These are phyloP conservation scores for Alternaria solani DNA, from an alignment of 2,329 filamentous ascomycete genomes.

Conservation along the genomic window DNA sequence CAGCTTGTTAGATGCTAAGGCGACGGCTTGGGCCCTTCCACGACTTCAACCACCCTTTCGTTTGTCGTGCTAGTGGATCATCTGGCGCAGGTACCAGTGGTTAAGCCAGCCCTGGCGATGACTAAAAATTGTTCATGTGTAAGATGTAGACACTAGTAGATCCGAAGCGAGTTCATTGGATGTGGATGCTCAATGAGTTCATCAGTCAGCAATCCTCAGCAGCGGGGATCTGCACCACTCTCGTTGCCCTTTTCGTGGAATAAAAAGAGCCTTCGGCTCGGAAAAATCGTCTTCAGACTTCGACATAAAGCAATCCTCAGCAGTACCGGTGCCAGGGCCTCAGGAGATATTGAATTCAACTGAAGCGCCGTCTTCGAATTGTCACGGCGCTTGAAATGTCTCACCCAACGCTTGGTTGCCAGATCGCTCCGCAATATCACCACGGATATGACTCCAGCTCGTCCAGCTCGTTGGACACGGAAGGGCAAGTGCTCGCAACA, in stretches of 20 bases:
- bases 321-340: not conserved
- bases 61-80: not conserved
- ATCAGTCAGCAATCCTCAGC: not conserved
- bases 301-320: not conserved
- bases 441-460: constrained; percentile 27
- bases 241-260: too few species aligned
- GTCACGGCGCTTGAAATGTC: constrained; percentile 20
- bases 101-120: not conserved
- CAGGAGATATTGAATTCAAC: not conserved
- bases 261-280: too few species aligned
- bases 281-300: too few species aligned
- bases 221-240: too few species aligned
- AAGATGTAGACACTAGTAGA: not conserved
- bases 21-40: not conserved
- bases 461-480: constrained; percentile 18
- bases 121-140: not conserved
- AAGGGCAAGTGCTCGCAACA: constrained; percentile 1
- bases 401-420: constrained; percentile 31
- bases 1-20: not conserved
- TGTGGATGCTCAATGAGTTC: not conserved
- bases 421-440: constrained; percentile 39
- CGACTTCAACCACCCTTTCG: not conserved
- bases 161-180: too few species aligned
- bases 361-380: not conserved
- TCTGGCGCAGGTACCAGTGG: not conserved